Conservation (phyloP, 345 rosid genomes). For the Schrenkiella parvula region DNA sequence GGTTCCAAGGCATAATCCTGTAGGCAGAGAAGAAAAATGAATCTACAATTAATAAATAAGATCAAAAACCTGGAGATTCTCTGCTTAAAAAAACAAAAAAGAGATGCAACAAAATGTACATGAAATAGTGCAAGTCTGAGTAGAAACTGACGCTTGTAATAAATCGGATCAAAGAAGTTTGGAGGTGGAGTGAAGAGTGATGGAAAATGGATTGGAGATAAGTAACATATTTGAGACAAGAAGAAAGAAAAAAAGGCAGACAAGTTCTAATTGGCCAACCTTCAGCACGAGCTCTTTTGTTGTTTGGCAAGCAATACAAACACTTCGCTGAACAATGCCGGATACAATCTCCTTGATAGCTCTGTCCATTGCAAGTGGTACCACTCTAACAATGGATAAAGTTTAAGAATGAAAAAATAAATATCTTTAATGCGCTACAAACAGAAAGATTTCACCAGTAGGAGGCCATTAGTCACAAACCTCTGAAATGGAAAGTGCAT, state of each 20-base stretch:
- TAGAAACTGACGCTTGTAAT: background rate
- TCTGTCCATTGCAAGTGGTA: constrained; percentile 90
- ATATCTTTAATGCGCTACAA: background rate
- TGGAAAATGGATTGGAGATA: background rate
- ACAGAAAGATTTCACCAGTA: constrained; percentile 2
- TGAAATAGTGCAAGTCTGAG: background rate
- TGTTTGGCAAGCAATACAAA: constrained; percentile 95
- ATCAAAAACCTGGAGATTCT: background rate
- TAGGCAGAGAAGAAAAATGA: background rate
- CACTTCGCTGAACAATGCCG: constrained; percentile 94
- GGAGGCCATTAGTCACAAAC: constrained; percentile 39
- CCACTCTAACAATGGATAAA: constrained; percentile 47
- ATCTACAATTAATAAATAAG: background rate
- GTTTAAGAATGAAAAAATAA: background rate
- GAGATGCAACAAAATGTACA: background rate
- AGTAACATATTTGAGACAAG: background rate
- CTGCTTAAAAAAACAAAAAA: background rate
- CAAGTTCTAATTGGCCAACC: constrained; percentile 41
- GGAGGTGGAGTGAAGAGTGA: background rate
- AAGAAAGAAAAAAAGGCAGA: background rate
- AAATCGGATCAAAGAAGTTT: background rate
- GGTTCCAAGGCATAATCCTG: constrained; percentile 93
- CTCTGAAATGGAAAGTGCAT: constrained; percentile 90
- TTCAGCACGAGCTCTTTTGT: constrained; percentile 96
- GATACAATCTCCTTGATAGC: constrained; percentile 92